Base-by-base conservation (phyloP, 805 yeast genomes). In the Yamadazyma takamatsuzukensis region DNA sequence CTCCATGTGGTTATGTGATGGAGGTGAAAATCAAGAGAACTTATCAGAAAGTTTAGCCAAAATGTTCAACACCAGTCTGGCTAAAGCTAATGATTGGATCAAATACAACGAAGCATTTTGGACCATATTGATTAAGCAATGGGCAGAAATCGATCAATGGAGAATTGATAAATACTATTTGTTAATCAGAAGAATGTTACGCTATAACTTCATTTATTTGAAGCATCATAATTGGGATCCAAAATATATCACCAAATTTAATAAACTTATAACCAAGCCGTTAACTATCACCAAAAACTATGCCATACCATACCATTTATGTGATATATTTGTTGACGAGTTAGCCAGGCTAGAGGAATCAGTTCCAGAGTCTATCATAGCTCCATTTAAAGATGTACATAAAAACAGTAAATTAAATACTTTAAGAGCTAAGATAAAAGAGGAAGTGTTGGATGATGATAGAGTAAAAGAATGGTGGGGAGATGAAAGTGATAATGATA, bases 1-100 rank as follows among this genome's bases (percentile, higher is more conserved):
- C 53, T 76, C 95, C 8, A 86, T 93, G 95, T 93, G 98, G 97
- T 87, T 83, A 63, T 76, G 94, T 53, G 98, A 93, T 57, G 76
- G 89, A 52, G 95, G 96, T 17, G 71, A 83, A 48, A 93, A 95
- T 15, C 98, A 93, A 59, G 96, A 88, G 57, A 64, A 80, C 38
- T 64, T 93, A 23, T 95, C 96, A 2, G 73, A 70, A 29, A 78
- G 75, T 26, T 64, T 93, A 41, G 95, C 90, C 2, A 66, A 59
- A 56, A 70, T 62, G 16, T 77, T 66, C 39, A 64, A 73, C 12
- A 61, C 63, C 12, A 59, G 61, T 15, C 61, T 74, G 11, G 66
- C 76, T 1, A 35, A 32, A 9, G 27, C 18, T 11, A 29, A 30
- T 11, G 40, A 33, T 11, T 42, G 39, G 34, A 43, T 45, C 4